These are phyloP conservation scores for Uncinocarpus reesii DNA, from an alignment of 2,329 filamentous ascomycete species.

Conservation along the genomic window DNA sequence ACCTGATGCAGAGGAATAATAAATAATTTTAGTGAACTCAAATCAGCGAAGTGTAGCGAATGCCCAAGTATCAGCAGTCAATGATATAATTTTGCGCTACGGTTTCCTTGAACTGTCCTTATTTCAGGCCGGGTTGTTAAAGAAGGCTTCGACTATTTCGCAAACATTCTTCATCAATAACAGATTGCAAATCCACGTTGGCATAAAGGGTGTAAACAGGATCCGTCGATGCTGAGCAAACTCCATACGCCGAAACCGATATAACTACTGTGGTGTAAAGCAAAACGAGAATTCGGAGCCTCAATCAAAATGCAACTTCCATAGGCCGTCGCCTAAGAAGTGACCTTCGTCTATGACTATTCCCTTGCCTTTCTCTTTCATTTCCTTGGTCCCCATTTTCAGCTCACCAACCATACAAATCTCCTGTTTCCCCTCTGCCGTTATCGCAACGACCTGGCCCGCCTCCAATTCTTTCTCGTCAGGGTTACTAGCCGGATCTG, in stretches of 20 bases:
- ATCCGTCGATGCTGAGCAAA: background rate
- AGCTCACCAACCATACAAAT: slow-evolving; percentile 79
- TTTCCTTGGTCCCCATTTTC: slow-evolving; percentile 76
- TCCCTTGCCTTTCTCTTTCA: slow-evolving; percentile 89
- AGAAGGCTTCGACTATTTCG: no score
- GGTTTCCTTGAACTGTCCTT: no score
- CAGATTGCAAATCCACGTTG: background rate
- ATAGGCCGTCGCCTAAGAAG: slow-evolving; percentile 87
- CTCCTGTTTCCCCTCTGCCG: slow-evolving; percentile 86
- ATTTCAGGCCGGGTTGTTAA: no score
- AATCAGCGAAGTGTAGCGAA: no score
- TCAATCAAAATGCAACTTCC: slow-evolving; percentile 58
- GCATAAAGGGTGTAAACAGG: background rate
- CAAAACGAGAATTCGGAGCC: slow-evolving; percentile 1
- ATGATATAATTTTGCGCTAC: no score
- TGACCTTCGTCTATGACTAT: slow-evolving; percentile 89
- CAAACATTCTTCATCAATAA: no score
- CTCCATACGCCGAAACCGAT: slow-evolving; percentile 8
- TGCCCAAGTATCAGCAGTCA: no score
- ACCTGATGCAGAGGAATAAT: no score
- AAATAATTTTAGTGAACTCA: no score
- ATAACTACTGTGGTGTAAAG: slow-evolving; percentile 1
- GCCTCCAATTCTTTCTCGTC: slow-evolving; percentile 55
- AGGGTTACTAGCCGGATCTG: slow-evolving; percentile 39
- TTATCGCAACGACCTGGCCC: slow-evolving; percentile 76